Evolutionary conservation across 177 flowering plant species (phyloP).

Genomic region (Telopea speciosissima): DNA sequence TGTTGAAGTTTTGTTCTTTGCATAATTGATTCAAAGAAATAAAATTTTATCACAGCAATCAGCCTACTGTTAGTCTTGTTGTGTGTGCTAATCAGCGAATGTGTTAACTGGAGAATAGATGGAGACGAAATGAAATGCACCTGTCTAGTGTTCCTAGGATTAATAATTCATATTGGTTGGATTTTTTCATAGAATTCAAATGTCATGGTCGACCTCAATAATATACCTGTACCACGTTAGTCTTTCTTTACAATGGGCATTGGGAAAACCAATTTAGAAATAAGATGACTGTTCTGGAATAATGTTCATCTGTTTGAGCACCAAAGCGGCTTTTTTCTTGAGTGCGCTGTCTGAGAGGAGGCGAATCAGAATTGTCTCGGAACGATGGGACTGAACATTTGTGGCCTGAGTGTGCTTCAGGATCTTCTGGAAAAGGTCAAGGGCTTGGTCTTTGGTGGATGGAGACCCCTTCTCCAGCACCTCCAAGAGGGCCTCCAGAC

Average conservation of each 20-base stretch:
- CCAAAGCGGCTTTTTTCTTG: conserved; percentile 33
- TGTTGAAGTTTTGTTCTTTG: conserved; percentile 18
- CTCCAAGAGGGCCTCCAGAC: conserved; percentile 26
- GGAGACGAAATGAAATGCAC: neutral
- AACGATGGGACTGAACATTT: conserved; percentile 12
- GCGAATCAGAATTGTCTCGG: conserved; percentile 32
- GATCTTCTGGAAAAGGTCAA: conserved; percentile 32
- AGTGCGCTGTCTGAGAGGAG: conserved; percentile 33
- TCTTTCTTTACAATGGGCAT: neutral
- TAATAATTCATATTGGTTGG: neutral
- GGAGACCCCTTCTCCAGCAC: conserved; percentile 33
- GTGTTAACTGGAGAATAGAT: neutral
- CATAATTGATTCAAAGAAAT: conserved; percentile 17
- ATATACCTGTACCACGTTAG: neutral
- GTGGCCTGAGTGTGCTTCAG: conserved; percentile 12
- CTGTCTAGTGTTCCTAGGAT: neutral
- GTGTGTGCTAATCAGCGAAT: neutral
- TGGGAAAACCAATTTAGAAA: conserved; percentile 18
- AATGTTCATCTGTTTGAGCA: conserved; percentile 33
- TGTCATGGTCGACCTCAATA: neutral
- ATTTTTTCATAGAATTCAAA: neutral
- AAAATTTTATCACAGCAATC: conserved; percentile 10
- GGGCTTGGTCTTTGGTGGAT: conserved; percentile 31
- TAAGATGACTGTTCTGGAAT: conserved; percentile 40
- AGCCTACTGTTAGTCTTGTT: neutral